These are phyloP conservation scores for Eimeria sp. DNA, from an alignment of 169 alveolate genomes.

Conservation along the genomic window DNA sequence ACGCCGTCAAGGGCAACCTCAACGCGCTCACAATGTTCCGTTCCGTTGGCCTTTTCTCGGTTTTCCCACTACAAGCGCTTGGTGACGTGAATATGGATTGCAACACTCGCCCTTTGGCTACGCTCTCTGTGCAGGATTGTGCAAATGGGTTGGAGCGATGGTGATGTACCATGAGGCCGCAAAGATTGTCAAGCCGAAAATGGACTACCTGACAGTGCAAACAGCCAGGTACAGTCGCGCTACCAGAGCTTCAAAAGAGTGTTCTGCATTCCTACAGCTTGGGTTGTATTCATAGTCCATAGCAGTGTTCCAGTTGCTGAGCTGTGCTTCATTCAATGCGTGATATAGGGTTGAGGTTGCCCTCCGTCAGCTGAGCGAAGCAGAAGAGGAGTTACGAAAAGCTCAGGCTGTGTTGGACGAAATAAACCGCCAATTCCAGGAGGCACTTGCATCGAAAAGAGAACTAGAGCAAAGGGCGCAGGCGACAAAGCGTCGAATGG, in stretches of 20 bases:
- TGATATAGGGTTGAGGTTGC: slow-evolving; percentile 94
- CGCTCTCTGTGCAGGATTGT: slow-evolving; percentile 88
- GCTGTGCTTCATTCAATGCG: slow-evolving; percentile 83
- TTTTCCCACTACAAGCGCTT: not conserved
- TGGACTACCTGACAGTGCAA: slow-evolving; percentile 94
- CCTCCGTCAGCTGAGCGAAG: slow-evolving; percentile 93
- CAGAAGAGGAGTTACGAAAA: slow-evolving; percentile 94
- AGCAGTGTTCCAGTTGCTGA: not conserved
- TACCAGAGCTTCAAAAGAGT: not conserved
- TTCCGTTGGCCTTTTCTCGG: not conserved
- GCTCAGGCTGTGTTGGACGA: slow-evolving; percentile 93
- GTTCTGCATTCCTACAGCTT: not conserved
- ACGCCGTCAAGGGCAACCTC: not conserved
- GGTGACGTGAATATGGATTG: not conserved
- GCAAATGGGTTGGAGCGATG: slow-evolving; percentile 96
- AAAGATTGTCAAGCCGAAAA: slow-evolving; percentile 98
- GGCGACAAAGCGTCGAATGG: slow-evolving; percentile 95
- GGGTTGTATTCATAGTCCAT: not conserved
- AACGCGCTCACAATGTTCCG: not conserved
- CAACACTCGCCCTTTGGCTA: not conserved
- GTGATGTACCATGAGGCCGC: slow-evolving; percentile 96
- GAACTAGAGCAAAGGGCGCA: slow-evolving; percentile 95
- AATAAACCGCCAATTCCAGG: slow-evolving; percentile 94
- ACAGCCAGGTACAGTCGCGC: slow-evolving; percentile 87
- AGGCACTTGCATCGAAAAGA: slow-evolving; percentile 94